Percentiles rank a stretch among this genome's conserved stretches.
These are phyloP conservation scores for Lentinula boryana DNA, from an alignment of 768 basidiomycete species.

Conservation along the genomic window DNA sequence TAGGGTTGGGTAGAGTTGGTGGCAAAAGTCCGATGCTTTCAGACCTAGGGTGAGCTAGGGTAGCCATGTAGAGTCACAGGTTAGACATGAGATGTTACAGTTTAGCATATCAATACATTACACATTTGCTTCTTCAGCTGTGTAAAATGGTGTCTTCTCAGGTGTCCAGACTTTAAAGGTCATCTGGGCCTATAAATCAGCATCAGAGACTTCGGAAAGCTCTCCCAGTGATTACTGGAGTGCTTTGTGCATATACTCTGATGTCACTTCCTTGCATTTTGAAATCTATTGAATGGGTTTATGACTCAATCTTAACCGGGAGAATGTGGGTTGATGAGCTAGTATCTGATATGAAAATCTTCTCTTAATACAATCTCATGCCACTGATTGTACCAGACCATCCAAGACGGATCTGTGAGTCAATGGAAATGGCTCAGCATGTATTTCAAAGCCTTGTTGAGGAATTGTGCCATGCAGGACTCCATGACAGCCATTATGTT, in stretches of 20 bases:
- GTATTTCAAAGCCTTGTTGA: slow-evolving; percentile 22
- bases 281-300: background rate
- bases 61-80: too few species aligned
- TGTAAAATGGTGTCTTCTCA: too few species aligned
- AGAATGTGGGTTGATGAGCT: slow-evolving; percentile 1
- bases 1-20: too few species aligned
- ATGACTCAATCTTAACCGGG: background rate
- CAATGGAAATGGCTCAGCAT: background rate
- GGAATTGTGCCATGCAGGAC: slow-evolving; percentile 15
- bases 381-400: too few species aligned
- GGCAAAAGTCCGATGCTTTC: too few species aligned
- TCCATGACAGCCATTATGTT: slow-evolving; percentile 17
- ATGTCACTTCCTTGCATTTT: background rate
- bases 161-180: too few species aligned
- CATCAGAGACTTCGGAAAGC: background rate
- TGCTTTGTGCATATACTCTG: background rate
- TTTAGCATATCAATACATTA: too few species aligned
- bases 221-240: background rate
- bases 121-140: too few species aligned
- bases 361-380: background rate
- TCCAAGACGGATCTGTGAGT: background rate
- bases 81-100: too few species aligned
- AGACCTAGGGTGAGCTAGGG: too few species aligned
- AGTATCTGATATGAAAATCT: background rate
- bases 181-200: background rate